Percentiles rank a stretch among this genome's conserved stretches.
Evolutionary conservation across 2,329 filamentous ascomycete species (phyloP).

Genomic region (Metarhizium rileyi): DNA sequence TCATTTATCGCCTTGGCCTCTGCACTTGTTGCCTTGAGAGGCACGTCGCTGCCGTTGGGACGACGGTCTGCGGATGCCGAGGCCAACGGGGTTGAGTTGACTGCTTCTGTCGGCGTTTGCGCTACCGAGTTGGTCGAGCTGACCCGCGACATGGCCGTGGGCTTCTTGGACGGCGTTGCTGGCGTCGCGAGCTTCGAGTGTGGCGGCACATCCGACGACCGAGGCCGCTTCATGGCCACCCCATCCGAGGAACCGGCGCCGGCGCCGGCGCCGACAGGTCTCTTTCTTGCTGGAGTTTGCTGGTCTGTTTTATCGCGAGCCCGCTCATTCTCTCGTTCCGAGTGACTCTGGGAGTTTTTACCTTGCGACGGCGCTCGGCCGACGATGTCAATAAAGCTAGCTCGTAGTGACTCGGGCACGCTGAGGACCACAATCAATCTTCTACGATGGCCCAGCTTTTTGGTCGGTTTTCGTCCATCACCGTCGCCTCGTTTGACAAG

Average conservation of each 20-base stretch:
- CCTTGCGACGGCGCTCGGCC: constrained; percentile 28
- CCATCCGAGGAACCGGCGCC: constrained; percentile 27
- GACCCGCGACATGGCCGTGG: constrained; percentile 42
- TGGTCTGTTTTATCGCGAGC: constrained; percentile 28
- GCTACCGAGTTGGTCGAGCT: constrained; percentile 43
- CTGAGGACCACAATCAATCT: constrained; percentile 35
- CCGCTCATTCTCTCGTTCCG: constrained; percentile 12
- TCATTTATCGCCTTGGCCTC: constrained; percentile 22
- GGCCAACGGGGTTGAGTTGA: constrained; percentile 22
- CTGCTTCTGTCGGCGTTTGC: constrained; percentile 39
- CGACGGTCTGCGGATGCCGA: constrained; percentile 15
- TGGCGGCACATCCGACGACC: constrained; percentile 29
- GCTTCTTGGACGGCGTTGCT: constrained; percentile 43
- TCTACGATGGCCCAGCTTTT: constrained; percentile 15
- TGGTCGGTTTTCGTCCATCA: constrained; percentile 10
- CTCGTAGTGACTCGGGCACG: constrained; percentile 36
- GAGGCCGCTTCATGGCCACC: constrained; percentile 31
- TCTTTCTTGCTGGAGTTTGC: constrained; percentile 34
- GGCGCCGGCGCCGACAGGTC: constrained; percentile 31
- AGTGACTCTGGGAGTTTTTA: constrained; percentile 23
- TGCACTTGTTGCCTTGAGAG: constrained; percentile 12
- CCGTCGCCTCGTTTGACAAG: constrained; percentile 25
- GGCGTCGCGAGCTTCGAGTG: constrained; percentile 27
- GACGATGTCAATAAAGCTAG: constrained; percentile 36
- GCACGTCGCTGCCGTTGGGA: constrained; percentile 23